Conservation (phyloP, 75 land plant species). For the Pinus taeda region DNA sequence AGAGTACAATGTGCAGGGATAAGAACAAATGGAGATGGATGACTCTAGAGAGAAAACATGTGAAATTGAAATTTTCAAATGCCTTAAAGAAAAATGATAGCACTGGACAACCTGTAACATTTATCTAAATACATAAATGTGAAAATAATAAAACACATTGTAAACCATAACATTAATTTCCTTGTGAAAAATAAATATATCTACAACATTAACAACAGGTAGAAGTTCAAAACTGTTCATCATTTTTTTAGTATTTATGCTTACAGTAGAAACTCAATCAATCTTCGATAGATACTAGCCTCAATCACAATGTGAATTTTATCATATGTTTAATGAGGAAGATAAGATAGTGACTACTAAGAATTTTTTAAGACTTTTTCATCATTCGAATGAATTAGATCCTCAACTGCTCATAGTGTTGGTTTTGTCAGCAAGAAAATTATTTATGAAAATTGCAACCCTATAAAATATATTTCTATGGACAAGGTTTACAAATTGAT, state of each 20-base stretch:
- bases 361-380: slow-evolving; percentile 55
- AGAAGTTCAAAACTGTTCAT: too few relatives aligned
- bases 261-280: slow-evolving; percentile 39
- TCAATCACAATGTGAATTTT: slow-evolving; percentile 73
- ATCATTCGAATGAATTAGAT: slow-evolving; percentile 61
- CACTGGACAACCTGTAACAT: too few relatives aligned
- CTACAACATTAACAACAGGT: too few relatives aligned
- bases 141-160: too few relatives aligned
- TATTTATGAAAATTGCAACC: not conserved
- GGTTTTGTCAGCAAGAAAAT: slow-evolving; percentile 48
- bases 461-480: not conserved
- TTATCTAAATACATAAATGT: too few relatives aligned
- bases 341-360: slow-evolving; percentile 63
- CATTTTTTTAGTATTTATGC: not conserved
- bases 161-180: too few relatives aligned
- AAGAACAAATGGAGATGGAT: slow-evolving; percentile 60
- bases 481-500: too few relatives aligned
- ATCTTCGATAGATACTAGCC: slow-evolving; percentile 61
- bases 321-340: slow-evolving; percentile 77
- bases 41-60: slow-evolving; percentile 15
- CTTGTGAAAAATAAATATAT: too few relatives aligned
- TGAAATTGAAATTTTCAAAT: too few relatives aligned
- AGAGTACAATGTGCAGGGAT: slow-evolving; percentile 66
- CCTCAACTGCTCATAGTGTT: slow-evolving; percentile 63
- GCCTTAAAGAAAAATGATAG: too few relatives aligned